Percentiles rank a stretch among this genome's conserved stretches.
Conservation (phyloP, 345 rosid species). For the Eucalyptus decipiens region DNA sequence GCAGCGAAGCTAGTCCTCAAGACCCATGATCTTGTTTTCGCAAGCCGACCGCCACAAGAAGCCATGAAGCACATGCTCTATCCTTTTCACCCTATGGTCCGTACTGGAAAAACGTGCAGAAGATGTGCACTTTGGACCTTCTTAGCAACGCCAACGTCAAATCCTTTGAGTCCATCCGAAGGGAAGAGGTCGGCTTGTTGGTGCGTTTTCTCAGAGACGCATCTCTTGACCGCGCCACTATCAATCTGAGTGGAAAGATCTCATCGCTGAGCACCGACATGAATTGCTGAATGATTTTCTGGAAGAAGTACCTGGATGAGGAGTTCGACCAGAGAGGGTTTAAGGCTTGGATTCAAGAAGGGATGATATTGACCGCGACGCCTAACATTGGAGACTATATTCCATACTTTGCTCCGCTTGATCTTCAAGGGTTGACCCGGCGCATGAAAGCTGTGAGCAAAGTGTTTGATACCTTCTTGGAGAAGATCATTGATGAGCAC, state of each 20-base stretch:
- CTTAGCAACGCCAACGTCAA: constrained; percentile 19
- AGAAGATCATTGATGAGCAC: constrained; percentile 25
- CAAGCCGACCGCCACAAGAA: constrained; percentile 8
- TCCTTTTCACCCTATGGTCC: constrained; percentile 11
- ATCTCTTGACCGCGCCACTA: background rate
- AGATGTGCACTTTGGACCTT: constrained; percentile 30
- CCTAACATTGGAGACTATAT: constrained; percentile 21
- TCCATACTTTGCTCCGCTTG: constrained; percentile 13
- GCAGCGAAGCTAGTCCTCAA: constrained; percentile 27
- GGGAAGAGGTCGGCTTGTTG: constrained; percentile 19
- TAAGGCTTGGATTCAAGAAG: constrained; percentile 21
- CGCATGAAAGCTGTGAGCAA: constrained; percentile 6
- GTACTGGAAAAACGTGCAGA: constrained; percentile 27
- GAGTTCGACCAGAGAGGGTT: constrained; percentile 26
- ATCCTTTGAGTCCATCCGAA: constrained; percentile 11
- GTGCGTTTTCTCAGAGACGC: constrained; percentile 8
- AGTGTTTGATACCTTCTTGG: constrained; percentile 19
- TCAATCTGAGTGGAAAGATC: constrained; percentile 24
- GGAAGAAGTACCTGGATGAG: constrained; percentile 22
- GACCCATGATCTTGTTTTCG: constrained; percentile 28
- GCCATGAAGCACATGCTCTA: constrained; percentile 1
- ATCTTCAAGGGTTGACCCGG: constrained; percentile 23
- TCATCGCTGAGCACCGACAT: constrained; percentile 9
- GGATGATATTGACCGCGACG: constrained; percentile 12
- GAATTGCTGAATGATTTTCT: constrained; percentile 37